Evolutionary conservation across 345 rosid genomes (phyloP).

Genomic region (Acer campestre): DNA sequence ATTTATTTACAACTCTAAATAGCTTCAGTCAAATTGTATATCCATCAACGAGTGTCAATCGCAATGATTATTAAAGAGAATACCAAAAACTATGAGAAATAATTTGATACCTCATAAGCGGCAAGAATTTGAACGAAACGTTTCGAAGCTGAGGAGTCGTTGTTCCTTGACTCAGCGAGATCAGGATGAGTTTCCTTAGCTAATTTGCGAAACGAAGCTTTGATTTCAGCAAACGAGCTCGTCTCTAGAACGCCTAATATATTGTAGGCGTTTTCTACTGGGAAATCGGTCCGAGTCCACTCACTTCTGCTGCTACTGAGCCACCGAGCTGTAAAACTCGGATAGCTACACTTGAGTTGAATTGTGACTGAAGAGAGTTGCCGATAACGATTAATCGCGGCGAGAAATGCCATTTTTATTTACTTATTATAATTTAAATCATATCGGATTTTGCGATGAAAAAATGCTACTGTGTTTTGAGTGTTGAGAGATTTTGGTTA

Average conservation of each 20-base stretch:
- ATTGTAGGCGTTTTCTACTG: constrained; percentile 66
- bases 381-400: constrained; percentile 36
- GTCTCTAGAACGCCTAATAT: constrained; percentile 68
- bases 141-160: constrained; percentile 43
- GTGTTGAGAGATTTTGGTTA: neutral
- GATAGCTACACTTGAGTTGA: constrained; percentile 24
- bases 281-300: constrained; percentile 54
- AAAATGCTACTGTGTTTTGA: too few relatives aligned
- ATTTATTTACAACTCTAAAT: neutral
- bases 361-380: constrained; percentile 18
- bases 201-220: constrained; percentile 77
- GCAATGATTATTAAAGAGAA: neutral
- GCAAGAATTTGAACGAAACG: constrained; percentile 88
- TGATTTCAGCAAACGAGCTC: constrained; percentile 80
- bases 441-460: neutral
- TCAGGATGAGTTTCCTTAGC: constrained; percentile 97
- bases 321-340: constrained; percentile 40
- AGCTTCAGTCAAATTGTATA: neutral
- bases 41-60: neutral
- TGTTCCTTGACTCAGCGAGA: constrained; percentile 47
- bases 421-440: neutral
- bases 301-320: constrained; percentile 46
- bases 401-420: constrained; percentile 38
- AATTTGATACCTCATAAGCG: constrained; percentile 72
- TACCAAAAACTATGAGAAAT: neutral